phyloP scores from a whole-genome alignment of 768 basidiomycete genomes.

The Artomyces pyxidatus region DNA sequence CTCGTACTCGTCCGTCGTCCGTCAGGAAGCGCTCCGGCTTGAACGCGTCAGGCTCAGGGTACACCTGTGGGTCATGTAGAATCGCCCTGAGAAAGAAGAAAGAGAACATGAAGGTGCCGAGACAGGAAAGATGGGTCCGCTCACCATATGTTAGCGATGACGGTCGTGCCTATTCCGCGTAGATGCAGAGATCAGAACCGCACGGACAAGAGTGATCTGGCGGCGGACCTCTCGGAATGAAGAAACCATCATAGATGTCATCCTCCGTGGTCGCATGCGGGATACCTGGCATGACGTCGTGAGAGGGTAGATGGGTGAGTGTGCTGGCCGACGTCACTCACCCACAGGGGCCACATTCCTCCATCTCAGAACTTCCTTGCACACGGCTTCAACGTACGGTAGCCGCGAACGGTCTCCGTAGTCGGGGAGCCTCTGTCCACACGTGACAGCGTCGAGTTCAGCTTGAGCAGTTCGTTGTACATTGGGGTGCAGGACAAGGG shows the following conservation, averaged over 20 bases:
- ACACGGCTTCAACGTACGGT: constrained; percentile 18
- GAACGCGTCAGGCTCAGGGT: no score
- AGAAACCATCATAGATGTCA: constrained; percentile 20
- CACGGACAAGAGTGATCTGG: no score
- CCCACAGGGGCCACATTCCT: constrained; percentile 16
- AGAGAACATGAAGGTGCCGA: no score
- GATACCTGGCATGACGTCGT: neutral
- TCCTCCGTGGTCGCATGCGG: constrained; percentile 18
- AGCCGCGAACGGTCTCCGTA: constrained; percentile 18
- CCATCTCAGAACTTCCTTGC: constrained; percentile 21
- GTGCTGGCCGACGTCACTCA: neutral
- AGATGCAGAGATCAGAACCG: no score
- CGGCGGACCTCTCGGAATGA: constrained; percentile 23
- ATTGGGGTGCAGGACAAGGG: constrained; percentile 20
- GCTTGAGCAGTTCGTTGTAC: constrained; percentile 20
- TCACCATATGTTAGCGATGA: no score
- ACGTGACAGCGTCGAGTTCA: constrained; percentile 22
- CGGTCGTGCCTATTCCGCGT: no score
- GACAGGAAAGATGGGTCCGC: no score
- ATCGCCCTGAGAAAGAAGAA: no score
- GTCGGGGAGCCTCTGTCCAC: constrained; percentile 20
- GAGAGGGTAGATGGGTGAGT: neutral
- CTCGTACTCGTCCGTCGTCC: no score
- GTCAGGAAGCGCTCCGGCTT: no score
- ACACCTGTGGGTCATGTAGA: no score